These are phyloP conservation scores for Claviceps capensis DNA, from an alignment of 2,329 filamentous ascomycete genomes.

Conservation along the genomic window DNA sequence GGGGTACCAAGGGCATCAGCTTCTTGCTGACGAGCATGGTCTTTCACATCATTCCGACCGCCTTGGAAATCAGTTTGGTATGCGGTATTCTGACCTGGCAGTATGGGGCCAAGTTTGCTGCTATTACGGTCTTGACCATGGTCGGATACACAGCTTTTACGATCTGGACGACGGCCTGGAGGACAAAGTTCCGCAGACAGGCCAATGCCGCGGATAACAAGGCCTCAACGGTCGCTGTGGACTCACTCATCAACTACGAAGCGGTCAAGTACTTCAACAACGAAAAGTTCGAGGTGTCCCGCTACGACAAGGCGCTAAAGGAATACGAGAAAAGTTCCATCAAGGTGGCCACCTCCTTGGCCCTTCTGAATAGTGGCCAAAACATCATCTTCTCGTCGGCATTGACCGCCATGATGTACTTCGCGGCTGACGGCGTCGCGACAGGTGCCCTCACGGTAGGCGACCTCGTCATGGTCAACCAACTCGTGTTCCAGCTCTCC, in stretches of 20 bases:
- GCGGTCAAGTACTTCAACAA: slow-evolving; percentile 99
- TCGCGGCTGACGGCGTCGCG: slow-evolving; percentile 82
- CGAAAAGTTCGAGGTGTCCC: slow-evolving; percentile 80
- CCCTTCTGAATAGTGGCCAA: slow-evolving; percentile 86
- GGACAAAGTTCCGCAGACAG: slow-evolving; percentile 89
- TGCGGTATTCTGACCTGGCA: slow-evolving; percentile 95
- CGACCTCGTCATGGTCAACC: slow-evolving; percentile 97
- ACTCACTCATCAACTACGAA: slow-evolving; percentile 97
- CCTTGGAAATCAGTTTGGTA: slow-evolving; percentile 86
- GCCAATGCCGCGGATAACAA: slow-evolving; percentile 94
- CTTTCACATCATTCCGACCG: slow-evolving; percentile 89
- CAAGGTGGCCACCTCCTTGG: slow-evolving; percentile 87
- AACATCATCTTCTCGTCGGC: slow-evolving; percentile 95
- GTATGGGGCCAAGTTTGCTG: slow-evolving; percentile 83
- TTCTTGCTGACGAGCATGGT: slow-evolving; percentile 97
- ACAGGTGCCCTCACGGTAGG: slow-evolving; percentile 73
- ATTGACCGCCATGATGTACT: slow-evolving; percentile 94
- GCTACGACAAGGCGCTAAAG: slow-evolving; percentile 77
- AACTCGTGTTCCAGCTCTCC: slow-evolving; percentile 94
- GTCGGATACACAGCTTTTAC: slow-evolving; percentile 91
- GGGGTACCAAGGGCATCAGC: slow-evolving; percentile 96
- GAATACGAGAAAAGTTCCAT: slow-evolving; percentile 90
- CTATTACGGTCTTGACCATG: slow-evolving; percentile 86
- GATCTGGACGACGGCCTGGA: slow-evolving; percentile 90
- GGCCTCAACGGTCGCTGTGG: slow-evolving; percentile 87